phyloP scores from a whole-genome alignment of 768 basidiomycete genomes.

The Boletus reticuloceps region DNA sequence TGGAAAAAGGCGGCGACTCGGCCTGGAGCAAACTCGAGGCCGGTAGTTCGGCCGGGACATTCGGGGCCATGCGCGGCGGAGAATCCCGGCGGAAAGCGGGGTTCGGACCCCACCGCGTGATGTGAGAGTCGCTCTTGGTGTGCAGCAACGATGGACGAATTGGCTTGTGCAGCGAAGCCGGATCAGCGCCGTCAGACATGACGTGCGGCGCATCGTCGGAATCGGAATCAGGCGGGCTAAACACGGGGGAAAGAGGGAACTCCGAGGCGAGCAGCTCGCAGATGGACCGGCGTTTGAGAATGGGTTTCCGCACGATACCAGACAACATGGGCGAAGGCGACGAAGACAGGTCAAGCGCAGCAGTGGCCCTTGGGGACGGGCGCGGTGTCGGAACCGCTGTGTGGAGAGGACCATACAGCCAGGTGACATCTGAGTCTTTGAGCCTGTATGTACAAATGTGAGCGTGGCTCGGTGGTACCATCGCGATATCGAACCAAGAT shows the following conservation, averaged over 20 bases:
- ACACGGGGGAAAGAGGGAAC: slow-evolving; percentile 58
- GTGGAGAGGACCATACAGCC: slow-evolving; percentile 97
- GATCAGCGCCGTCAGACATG: slow-evolving; percentile 24
- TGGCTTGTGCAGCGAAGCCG: neutral
- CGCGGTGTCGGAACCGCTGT: slow-evolving; percentile 75
- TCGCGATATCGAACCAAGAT: too few species aligned
- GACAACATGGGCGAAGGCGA: slow-evolving; percentile 27
- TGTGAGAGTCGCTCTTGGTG: slow-evolving; percentile 87
- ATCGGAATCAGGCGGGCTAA: slow-evolving; percentile 57
- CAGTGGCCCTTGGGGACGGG: slow-evolving; percentile 36
- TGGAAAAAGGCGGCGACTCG: slow-evolving; percentile 18
- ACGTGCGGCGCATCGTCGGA: slow-evolving; percentile 33
- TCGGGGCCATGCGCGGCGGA: slow-evolving; percentile 55
- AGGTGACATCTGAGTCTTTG: slow-evolving; percentile 98
- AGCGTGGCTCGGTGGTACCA: neutral
- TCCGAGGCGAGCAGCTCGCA: slow-evolving; percentile 83
- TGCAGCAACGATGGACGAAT: slow-evolving; percentile 63
- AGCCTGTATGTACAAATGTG: slow-evolving; percentile 58
- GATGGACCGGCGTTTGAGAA: slow-evolving; percentile 93
- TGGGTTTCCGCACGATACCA: slow-evolving; percentile 64
- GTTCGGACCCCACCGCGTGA: slow-evolving; percentile 52
- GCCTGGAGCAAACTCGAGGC: slow-evolving; percentile 9
- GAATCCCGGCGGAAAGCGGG: slow-evolving; percentile 57
- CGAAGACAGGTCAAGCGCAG: slow-evolving; percentile 37
- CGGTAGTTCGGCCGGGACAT: slow-evolving; percentile 4